A percentile compares a stretch with the other conserved stretches of the same genome.
Evolutionary conservation across 1,284 basidiomycete species (phyloP).

Genomic region (Trichosporon inkin): DNA sequence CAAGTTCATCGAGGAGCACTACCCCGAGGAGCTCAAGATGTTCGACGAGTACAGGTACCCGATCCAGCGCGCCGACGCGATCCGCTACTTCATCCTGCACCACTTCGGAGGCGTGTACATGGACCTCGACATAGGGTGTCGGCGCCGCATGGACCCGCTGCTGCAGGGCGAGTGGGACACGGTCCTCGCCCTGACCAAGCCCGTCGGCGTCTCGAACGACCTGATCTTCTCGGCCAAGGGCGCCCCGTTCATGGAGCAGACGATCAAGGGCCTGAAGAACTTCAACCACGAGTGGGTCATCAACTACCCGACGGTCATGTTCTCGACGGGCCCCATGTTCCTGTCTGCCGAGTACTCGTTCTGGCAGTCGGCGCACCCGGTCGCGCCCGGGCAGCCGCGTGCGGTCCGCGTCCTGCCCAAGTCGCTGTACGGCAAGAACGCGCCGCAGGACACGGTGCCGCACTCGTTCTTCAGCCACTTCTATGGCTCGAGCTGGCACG

Average conservation of each 20-base stretch:
- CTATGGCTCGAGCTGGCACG: conserved; percentile 96
- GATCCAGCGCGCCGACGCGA: conserved; percentile 95
- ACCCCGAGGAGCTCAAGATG: conserved; percentile 87
- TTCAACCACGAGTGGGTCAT: conserved; percentile 91
- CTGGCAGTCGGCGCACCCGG: conserved; percentile 68
- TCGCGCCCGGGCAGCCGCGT: conserved; percentile 56
- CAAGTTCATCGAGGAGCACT: conserved; percentile 81
- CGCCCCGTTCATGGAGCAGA: conserved; percentile 87
- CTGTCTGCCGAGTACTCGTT: conserved; percentile 79
- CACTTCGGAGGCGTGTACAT: conserved; percentile 94
- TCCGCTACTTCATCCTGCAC: conserved; percentile 96
- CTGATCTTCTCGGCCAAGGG: conserved; percentile 84
- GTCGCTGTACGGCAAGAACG: conserved; percentile 94
- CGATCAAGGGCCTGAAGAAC: conserved; percentile 84
- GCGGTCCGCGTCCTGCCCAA: conserved; percentile 85
- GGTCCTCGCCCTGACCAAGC: conserved; percentile 89
- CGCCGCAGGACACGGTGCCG: conserved; percentile 73
- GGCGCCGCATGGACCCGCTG: conserved; percentile 82
- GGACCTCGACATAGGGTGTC: conserved; percentile 94
- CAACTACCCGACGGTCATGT: conserved; percentile 99
- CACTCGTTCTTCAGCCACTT: conserved; percentile 92
- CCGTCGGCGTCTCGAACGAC: conserved; percentile 95
- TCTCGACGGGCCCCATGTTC: conserved; percentile 95
- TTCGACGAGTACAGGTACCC: conserved; percentile 89
- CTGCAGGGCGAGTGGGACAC: conserved; percentile 71